Evolutionary conservation across 208 protist genomes (phyloP).

Genomic region (Leishmania turanica): DNA sequence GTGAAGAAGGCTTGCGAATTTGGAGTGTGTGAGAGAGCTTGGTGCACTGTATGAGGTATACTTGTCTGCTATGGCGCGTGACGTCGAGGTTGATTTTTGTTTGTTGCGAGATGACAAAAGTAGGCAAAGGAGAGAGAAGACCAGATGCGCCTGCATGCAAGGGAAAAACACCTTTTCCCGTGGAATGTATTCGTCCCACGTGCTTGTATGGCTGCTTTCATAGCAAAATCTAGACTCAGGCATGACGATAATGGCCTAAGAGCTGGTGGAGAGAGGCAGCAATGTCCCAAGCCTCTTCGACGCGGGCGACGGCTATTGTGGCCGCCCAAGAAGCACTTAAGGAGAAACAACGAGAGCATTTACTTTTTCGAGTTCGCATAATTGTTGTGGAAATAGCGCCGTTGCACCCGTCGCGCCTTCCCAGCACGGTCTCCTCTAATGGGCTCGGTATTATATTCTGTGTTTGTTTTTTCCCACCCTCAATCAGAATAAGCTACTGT

Average conservation of each 20-base stretch:
- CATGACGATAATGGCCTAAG: not conserved
- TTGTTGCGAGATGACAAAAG: not conserved
- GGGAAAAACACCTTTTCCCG: not conserved
- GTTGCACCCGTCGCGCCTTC: not conserved
- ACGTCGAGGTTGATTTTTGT: not conserved
- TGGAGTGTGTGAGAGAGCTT: not conserved
- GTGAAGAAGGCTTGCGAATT: conserved; percentile 8
- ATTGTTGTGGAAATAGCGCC: not conserved
- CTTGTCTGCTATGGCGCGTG: not conserved
- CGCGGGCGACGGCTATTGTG: not conserved
- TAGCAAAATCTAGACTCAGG: not conserved
- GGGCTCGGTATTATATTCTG: not conserved
- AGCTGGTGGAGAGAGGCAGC: not conserved
- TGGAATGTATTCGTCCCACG: not conserved
- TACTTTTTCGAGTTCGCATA: not conserved
- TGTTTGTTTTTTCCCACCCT: not conserved
- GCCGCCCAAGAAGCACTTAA: not conserved
- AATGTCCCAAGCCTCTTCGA: not conserved
- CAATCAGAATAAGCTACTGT: not conserved
- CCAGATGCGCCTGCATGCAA: not conserved
- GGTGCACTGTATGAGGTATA: conserved; percentile 9
- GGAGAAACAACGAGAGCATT: not conserved
- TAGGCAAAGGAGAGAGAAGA: conserved; percentile 7
- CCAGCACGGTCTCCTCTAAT: not conserved
- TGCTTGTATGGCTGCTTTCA: not conserved